Base-by-base conservation (phyloP, 2,329 filamentous ascomycete species). In the Sporothrix globosa region DNA sequence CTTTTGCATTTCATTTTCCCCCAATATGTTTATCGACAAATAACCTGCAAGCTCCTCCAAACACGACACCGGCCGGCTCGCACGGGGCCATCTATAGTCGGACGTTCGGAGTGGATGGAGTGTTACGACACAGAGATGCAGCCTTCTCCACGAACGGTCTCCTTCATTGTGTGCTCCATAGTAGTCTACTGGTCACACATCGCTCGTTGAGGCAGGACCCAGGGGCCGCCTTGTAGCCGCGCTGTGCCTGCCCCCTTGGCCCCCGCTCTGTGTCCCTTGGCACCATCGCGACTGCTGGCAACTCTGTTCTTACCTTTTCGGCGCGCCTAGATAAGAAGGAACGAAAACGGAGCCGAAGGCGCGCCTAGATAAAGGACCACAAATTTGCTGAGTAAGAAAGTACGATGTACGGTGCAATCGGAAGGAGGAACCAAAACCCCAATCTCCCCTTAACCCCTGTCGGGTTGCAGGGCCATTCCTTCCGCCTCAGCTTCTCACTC, bases 321-420 rank as follows among this genome's bases (percentile, higher is more conserved):
- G 39, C 41, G 67, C 53, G 67, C 6, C 19, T 60, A 68, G 67
- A 68, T 68, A 68, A 60, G 39, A 21, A 34, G 17, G 7, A 10
- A 24, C 2, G 48, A 50, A 67, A 44, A 1, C 6, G 50, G 50
- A 34, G 5, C 50, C 34, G n/a, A 5, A 30, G 27, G 1, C 14
- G 67, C 52, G 52, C 48, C 27, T 58, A 68, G 66, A 68, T 68
- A 68, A 68, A 65, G 61, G 34, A 65, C 44, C 14, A 14, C 11
- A 17, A 17, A 17, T 1, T 14, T 17, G 41, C 11, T 13, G 41
- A 46, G 41, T 46, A 46, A 46, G 11, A 46, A 13, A 17, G 10
- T 13, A 4, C 41, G 41, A 46, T 3, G 11, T 17, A 46, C 11
- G 41, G 1, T 44, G 41, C 41, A 44, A 30, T 4, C 27, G 34